Base-by-base conservation (phyloP, 2,329 filamentous ascomycete genomes). In the Macrophomina pseudophaseolina region DNA sequence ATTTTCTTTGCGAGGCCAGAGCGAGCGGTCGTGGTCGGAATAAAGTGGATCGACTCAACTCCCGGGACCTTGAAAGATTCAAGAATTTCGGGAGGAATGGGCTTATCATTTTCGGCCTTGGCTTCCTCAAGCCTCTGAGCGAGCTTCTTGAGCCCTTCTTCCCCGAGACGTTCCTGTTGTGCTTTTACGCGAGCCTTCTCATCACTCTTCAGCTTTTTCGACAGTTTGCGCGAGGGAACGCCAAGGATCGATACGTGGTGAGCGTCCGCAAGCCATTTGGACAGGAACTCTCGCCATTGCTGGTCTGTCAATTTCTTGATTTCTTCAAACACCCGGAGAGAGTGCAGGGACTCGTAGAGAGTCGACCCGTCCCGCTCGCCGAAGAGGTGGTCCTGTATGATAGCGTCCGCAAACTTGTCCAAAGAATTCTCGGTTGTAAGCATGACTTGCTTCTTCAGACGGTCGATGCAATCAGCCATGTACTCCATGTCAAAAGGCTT, bases 31-130 rank as follows among this genome's bases (percentile, higher is more conserved):
- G 86, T 88, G 0, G 93, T 95, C 70, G 93, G 87, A 72, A 97
- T 96, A 79, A 99, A 98, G 76, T 97, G 93, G 59, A 99, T 97
- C 0, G 93, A 97, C 8, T 96, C 91, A 0, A 92, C 92, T 38
- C 89, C 86, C 0, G 95, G 95, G 11, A 98, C 91, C 49, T 87
- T 83, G 83, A 96, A 97, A 64, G 87, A 84, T 68, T 93, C 90
- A 14, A 99, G 84, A n/a, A 97, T 81, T 2, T 91, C 87, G 30
- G 88, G 84, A 0, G 95, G 95, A 66, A 99, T 96, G 7, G 92
- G 88, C 72, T 89, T 87, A 70, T 97, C 92, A 73, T 98, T 99
- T 78, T 94, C 91, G 18, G 88, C 87, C 79, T 97, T 96, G 7
- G 95, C 94, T 48, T 87, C 84, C 66, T 96, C 91, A 4, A 99